Evolutionary conservation across 2,329 filamentous ascomycete species (phyloP).

Genomic region (Trichoderma lentiforme): DNA sequence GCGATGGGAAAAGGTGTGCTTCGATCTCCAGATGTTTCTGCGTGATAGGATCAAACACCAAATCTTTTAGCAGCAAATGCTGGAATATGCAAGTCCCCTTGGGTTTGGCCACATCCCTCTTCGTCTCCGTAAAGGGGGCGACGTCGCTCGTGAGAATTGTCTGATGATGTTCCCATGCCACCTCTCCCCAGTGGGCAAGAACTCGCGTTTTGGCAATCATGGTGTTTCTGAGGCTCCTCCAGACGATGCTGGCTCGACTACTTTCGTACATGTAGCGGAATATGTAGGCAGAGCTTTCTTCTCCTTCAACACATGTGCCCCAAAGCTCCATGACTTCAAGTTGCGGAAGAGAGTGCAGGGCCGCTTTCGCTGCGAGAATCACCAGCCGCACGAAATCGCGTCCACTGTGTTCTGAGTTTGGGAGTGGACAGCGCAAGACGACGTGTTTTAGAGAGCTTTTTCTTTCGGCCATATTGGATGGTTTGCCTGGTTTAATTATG

Average conservation of each 20-base stretch:
- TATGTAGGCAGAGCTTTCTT: background rate
- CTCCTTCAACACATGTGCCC: background rate
- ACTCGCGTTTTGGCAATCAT: background rate
- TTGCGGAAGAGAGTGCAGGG: constrained; percentile 3
- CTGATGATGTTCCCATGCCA: background rate
- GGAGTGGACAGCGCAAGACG: background rate
- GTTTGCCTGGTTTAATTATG: background rate
- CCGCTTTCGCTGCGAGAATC: constrained; percentile 1
- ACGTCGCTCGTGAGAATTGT: background rate
- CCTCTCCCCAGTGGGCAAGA: background rate
- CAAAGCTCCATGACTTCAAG: constrained; percentile 7
- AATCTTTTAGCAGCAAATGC: constrained; percentile 3
- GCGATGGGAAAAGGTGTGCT: background rate
- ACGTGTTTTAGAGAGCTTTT: background rate
- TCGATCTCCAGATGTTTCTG: background rate
- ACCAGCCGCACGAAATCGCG: background rate
- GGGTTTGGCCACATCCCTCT: background rate
- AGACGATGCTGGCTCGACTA: background rate
- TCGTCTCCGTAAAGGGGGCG: background rate
- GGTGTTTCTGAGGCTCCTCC: background rate
- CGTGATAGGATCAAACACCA: constrained; percentile 9
- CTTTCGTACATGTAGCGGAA: constrained; percentile 1
- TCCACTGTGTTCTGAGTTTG: background rate
- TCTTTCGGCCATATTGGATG: background rate
- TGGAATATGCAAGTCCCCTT: background rate